Base-by-base conservation (phyloP, 2,329 filamentous ascomycete genomes). In the Dactylellina sp. region DNA sequence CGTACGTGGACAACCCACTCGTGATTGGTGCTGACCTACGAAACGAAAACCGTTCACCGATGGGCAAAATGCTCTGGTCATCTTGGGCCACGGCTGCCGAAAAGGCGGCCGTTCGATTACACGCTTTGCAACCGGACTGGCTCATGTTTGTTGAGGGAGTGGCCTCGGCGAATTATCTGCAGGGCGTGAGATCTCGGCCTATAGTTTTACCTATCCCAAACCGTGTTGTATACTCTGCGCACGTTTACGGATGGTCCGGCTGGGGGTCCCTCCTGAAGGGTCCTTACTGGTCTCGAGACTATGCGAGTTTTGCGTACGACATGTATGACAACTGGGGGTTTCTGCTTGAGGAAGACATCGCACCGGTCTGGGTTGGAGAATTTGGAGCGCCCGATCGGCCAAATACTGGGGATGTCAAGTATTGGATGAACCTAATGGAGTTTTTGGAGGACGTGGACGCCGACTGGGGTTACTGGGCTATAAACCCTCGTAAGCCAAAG, bases 171-270 rank as follows among this genome's bases (percentile, higher is more conserved):
- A 90, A 90, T 80, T 87, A 90, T 80, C 82, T 90, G 32, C 83
- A 83, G 1, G 87, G 86, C 2, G 88, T 84, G 2, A 81, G 81
- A 2, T 78, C 80, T 14, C 84, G 88, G 12, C 88, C 88, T 1
- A 82, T 91, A n/a, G 80, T 81, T 50, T 84, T 90, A 49, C 84
- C 86, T 66, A 79, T 87, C 5, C 80, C 83, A 5, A 79, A 86
- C 77, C 83, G 84, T 22, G 83, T 90, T 24, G 88, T 91, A 32
- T 91, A 90, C 81, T 89, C 87, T 71, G 85, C 87, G 1, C 89
- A 91, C 79, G 88, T 90, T 20, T 90, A 91, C 79, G 83, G 84
- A 32, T 91, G 89, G 89, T 89, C 87, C 14, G 89, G 89, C 63
- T 91, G 89, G 89, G 88, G 88, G 39, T 86, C 84, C 76, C 79